Evolutionary conservation across 257 asterid species (phyloP).

Genomic region (Penstemon davidsonii): DNA sequence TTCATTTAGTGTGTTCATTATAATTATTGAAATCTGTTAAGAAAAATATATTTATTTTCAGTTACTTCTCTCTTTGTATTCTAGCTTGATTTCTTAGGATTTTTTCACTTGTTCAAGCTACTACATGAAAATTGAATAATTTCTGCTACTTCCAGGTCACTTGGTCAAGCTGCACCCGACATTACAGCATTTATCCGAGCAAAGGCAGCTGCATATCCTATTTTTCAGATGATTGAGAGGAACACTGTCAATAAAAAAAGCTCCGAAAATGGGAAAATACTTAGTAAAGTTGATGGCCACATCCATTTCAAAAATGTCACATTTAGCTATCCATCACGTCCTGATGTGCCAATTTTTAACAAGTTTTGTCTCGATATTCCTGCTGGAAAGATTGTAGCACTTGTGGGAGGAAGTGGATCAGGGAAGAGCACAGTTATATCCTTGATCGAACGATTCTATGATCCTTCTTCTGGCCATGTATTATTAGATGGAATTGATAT

Average conservation of each 20-base stretch:
- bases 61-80: no score
- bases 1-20: no score
- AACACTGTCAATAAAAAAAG: constrained; percentile 49
- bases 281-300: constrained; percentile 70
- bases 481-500: constrained; percentile 68
- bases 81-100: no score
- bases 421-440: constrained; percentile 97
- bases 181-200: constrained; percentile 86
- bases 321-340: constrained; percentile 89
- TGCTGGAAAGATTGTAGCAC: constrained; percentile 85
- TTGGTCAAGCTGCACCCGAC: constrained; percentile 94
- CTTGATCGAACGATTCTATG: constrained; percentile 89
- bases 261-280: constrained; percentile 47
- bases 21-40: no score
- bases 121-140: neutral
- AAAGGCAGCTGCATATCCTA: constrained; percentile 85
- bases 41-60: no score
- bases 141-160: constrained; percentile 49
- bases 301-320: constrained; percentile 71
- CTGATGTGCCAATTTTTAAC: constrained; percentile 67
- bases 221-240: constrained; percentile 88
- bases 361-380: constrained; percentile 73
- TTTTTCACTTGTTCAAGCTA: no score
- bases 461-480: constrained; percentile 65
- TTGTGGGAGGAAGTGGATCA: constrained; percentile 97